Base-by-base conservation (phyloP, 768 basidiomycete genomes). In the Daedalea quercina region DNA sequence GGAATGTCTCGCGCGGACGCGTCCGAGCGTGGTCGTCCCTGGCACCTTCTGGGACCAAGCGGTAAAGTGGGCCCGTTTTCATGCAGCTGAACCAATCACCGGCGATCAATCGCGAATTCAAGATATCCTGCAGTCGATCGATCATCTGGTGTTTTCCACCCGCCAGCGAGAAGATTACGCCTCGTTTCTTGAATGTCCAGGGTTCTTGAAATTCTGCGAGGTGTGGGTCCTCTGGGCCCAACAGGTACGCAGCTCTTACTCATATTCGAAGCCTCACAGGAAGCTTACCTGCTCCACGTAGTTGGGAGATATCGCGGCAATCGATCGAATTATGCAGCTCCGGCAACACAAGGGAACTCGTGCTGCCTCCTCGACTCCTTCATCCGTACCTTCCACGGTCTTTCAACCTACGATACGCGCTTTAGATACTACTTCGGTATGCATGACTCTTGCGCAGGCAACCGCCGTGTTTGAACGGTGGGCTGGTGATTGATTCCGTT, bases 41-140 rank as follows among this genome's bases (percentile, higher is more conserved):
- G 69, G 70, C 44, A 76, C 74, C 0, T 85, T 90, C 63, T 89
- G 88, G 88, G 82, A 85, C 44, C 89, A 90, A 60, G 73, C 64
- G 24, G 71, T 72, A 52, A 82, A 77, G 57, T 79, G 73, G 61
- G 71, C 73, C 3, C 24, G 28, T 17, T n/a, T 19, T 3, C 26
- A 47, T 47, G n/a, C 23, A 3, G 28, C 46, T 3, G 46, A 47
- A 26, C 46, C 23, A 7, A 19, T 19, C n/a, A 9, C 46, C 28
- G 46, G 28, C 23, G 46, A 47, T 13, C 25, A 47, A 11, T 26
- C 25, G 37, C 28, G 23, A 20, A 24, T 24, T 1, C 15, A 28
- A 26, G 34, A 25, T 1, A 69, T 86, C 3, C 72, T 79, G 13
- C 55, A 64, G 0, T 65, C 72, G 0, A 81, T 79, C 52, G 67